Evolutionary conservation across 2,329 filamentous ascomycete species (phyloP).

Genomic region (Aspergillus sojae): DNA sequence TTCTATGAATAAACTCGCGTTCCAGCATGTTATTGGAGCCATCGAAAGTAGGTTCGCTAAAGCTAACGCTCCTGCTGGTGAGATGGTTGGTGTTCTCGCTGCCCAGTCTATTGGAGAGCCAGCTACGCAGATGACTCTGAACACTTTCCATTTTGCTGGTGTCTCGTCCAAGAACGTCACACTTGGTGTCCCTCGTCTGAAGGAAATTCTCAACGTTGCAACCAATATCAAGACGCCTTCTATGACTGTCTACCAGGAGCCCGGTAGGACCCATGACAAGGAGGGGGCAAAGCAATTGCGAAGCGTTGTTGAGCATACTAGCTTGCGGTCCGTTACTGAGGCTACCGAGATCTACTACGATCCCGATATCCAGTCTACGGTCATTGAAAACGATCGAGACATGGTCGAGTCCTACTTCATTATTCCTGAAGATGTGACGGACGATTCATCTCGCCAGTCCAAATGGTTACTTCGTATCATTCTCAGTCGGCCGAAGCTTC

Average conservation of each 20-base stretch:
- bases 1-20: constrained; percentile 84
- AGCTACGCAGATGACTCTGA: constrained; percentile 98
- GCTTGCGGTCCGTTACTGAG: constrained; percentile 84
- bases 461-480: constrained; percentile 94
- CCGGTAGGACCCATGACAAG: constrained; percentile 64
- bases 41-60: constrained; percentile 86
- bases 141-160: constrained; percentile 99
- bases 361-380: constrained; percentile 81
- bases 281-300: constrained; percentile 83
- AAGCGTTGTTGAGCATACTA: constrained; percentile 91
- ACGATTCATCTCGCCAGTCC: constrained; percentile 69
- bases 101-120: constrained; percentile 99
- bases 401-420: constrained; percentile 98
- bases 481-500: constrained; percentile 87
- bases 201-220: constrained; percentile 98
- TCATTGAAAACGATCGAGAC: constrained; percentile 83
- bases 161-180: constrained; percentile 99
- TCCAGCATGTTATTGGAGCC: constrained; percentile 89
- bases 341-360: constrained; percentile 98
- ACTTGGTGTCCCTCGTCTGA: constrained; percentile 95
- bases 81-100: constrained; percentile 98
- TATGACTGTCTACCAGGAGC: constrained; percentile 86
- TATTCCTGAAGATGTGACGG: constrained; percentile 79
- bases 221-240: constrained; percentile 98
- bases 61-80: constrained; percentile 84